Conservation (phyloP, 2,329 filamentous ascomycete species). For the Trichoderma sp. region DNA sequence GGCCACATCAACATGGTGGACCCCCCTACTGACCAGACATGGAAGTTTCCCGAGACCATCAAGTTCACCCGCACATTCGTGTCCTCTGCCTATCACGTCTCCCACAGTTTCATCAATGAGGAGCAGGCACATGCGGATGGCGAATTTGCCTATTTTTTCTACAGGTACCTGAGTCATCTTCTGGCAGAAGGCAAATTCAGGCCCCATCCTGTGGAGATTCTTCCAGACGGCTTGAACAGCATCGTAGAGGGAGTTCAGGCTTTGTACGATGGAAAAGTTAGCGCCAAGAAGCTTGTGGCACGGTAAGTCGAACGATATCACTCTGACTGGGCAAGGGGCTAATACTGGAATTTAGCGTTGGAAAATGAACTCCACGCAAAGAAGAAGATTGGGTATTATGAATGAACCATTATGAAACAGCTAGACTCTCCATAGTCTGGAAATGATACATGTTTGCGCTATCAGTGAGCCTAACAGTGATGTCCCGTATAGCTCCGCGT, state of each 20-base stretch:
- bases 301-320: background rate
- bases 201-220: conserved; percentile 19
- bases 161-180: conserved; percentile 4
- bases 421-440: too few species aligned
- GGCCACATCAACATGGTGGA: conserved; percentile 10
- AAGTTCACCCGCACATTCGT: conserved; percentile 7
- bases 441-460: background rate
- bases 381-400: background rate
- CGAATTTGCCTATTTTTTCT: conserved; percentile 5
- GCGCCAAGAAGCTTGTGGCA: conserved; percentile 18
- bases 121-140: background rate
- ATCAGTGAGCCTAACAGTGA: background rate
- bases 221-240: conserved; percentile 19
- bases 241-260: conserved; percentile 12
- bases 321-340: background rate
- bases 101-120: conserved; percentile 2
- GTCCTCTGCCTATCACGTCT: conserved; percentile 6
- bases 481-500: background rate
- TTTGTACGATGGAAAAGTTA: conserved; percentile 18
- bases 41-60: background rate
- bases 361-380: background rate
- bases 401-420: background rate
- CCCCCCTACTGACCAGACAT: background rate
- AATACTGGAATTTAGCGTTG: background rate
- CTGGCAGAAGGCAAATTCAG: conserved; percentile 7